Percentiles rank a stretch among this genome's conserved stretches.
phyloP scores from a whole-genome alignment of 2,329 filamentous ascomycete species.

The Trichoderma cornu-damae region DNA sequence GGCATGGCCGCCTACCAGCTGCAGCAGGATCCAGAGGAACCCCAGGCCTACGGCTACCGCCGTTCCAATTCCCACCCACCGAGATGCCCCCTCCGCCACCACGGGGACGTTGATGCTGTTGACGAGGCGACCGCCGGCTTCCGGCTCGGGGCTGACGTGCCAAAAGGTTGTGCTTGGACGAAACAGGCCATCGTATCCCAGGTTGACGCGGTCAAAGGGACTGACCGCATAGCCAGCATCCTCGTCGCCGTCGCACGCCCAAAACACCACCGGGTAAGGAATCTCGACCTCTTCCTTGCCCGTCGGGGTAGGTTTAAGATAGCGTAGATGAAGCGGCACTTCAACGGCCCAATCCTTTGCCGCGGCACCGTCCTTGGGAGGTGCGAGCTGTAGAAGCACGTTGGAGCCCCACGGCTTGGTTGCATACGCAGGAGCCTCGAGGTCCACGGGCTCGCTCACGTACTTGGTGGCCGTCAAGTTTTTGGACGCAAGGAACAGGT shows the following conservation, averaged over 20 bases:
- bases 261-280: constrained; percentile 81
- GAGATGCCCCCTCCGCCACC: constrained; percentile 48
- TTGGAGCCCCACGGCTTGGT: constrained; percentile 72
- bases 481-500: constrained; percentile 73
- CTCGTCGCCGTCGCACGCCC: constrained; percentile 70
- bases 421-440: constrained; percentile 84
- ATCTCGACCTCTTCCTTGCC: constrained; percentile 55
- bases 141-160: constrained; percentile 58
- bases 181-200: constrained; percentile 86
- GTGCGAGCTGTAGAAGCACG: constrained; percentile 67
- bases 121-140: constrained; percentile 38
- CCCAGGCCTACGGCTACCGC: constrained; percentile 55
- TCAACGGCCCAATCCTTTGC: constrained; percentile 56
- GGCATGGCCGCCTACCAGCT: constrained; percentile 35
- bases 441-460: constrained; percentile 71
- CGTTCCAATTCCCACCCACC: constrained; percentile 52
- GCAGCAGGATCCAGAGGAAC: constrained; percentile 65
- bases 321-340: constrained; percentile 81
- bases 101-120: constrained; percentile 61
- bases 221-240: constrained; percentile 65
- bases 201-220: constrained; percentile 76
- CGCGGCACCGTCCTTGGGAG: constrained; percentile 37
- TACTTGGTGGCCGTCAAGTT: constrained; percentile 66
- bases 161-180: constrained; percentile 74
- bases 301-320: constrained; percentile 58